These are phyloP conservation scores for Myxozyma neglecta DNA, from an alignment of 805 yeast species.

Conservation along the genomic window DNA sequence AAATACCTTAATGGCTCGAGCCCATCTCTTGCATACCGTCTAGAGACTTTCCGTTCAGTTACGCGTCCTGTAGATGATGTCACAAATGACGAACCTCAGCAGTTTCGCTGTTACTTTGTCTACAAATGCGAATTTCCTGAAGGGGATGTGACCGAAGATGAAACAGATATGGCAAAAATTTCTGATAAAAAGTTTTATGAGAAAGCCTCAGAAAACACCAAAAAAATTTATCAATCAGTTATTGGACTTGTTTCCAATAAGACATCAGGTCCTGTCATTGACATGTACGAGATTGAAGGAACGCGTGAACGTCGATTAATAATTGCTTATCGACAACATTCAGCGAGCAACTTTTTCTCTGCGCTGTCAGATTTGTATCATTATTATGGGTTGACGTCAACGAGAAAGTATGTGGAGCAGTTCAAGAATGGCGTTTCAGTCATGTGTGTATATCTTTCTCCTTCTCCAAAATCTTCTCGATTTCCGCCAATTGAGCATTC, in stretches of 20 bases:
- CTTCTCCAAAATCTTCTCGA: conserved; percentile 42
- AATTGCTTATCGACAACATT: conserved; percentile 80
- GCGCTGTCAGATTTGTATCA: conserved; percentile 84
- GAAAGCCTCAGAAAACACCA: conserved; percentile 78
- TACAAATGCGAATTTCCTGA: conserved; percentile 64
- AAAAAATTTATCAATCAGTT: conserved; percentile 69
- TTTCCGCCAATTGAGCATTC: conserved; percentile 64
- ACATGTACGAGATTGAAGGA: conserved; percentile 76
- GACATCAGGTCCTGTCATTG: conserved; percentile 73
- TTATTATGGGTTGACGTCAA: conserved; percentile 79
- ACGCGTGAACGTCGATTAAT: conserved; percentile 82
- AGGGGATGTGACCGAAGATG: conserved; percentile 40
- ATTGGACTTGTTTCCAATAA: conserved; percentile 63
- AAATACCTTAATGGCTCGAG: conserved; percentile 54
- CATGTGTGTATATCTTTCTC: conserved; percentile 79
- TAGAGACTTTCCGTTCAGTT: conserved; percentile 75
- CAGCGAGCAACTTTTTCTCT: conserved; percentile 83
- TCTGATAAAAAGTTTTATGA: conserved; percentile 77
- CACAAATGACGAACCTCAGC: conserved; percentile 45
- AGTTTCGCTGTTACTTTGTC: conserved; percentile 74
- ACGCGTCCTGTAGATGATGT: conserved; percentile 48
- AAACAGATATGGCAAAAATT: conserved; percentile 60
- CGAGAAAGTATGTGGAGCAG: conserved; percentile 92
- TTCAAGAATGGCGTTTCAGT: conserved; percentile 86
- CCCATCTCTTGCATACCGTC: conserved; percentile 54